Evolutionary conservation across 1,284 basidiomycete species (phyloP), one percentile per base, ranked within the genome.

Genomic region (Flammula alnicola): DNA sequence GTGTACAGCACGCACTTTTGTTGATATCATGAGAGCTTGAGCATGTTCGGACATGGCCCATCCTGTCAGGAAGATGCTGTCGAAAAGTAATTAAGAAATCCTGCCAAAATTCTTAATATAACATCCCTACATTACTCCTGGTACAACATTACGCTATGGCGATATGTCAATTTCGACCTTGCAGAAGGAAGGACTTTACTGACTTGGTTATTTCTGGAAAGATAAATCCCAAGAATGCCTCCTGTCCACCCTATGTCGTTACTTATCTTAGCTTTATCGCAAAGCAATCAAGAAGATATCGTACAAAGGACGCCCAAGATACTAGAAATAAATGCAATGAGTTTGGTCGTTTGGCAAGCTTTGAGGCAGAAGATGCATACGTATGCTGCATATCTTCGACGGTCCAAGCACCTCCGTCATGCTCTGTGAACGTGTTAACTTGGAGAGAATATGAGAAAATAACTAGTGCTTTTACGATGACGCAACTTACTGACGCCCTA

Each of bases 341-440:
- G 50, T 48, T 33, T 49, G 39, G 36, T 40, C n/a, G n/a, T 9
- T 33, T 27, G 19, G 27, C 36, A 25, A 17, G 23, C 8, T 41
- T 10, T 26, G 11, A 39, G 23, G 22, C 36, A 23, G 20, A 25
- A 40, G 49, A 23, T 4, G 67, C 80, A 68, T 71, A 88, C 82
- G 93, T 95, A 67, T 97, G 93, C 63, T 97, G 94, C 88, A 96
- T 89, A 65, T 97, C 92, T 68, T 96, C 95, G 55, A 88, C 88
- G 7, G 91, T 91, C 93, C 93, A 95, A 1, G 64, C 68, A 16
- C 77, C 76, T 17, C 92, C 92, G 47, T 83, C 88, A 63, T 94
- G 92, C 64, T 96, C 93, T 1, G 95, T 97, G 64, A 98, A 97
- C 0, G 95, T 95, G 62, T 98, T 98, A 50, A 98, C 87, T 49